Conservation (phyloP, 2,329 filamentous ascomycete genomes). For the Fusarium sp. region DNA sequence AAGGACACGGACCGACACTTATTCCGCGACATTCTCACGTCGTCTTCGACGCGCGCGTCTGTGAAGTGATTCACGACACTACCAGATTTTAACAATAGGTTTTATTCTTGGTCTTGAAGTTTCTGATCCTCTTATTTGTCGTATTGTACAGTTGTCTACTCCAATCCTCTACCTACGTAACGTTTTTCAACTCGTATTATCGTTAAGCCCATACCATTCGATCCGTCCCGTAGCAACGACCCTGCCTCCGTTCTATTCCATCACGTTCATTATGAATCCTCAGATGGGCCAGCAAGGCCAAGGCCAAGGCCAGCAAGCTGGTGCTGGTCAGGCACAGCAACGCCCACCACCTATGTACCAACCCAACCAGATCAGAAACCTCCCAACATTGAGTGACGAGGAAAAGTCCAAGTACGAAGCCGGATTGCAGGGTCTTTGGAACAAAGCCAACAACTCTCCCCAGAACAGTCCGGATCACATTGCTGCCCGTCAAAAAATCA, state of each 20-base stretch:
- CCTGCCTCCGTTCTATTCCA: neutral
- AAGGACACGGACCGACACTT: conserved; percentile 8
- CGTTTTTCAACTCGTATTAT: neutral
- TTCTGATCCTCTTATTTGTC: neutral
- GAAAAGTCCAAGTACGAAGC: conserved; percentile 69
- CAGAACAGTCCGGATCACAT: conserved; percentile 60
- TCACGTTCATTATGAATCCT: conserved; percentile 33
- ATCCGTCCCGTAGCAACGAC: neutral
- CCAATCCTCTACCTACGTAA: neutral
- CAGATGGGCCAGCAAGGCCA: conserved; percentile 42
- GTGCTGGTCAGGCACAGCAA: conserved; percentile 35
- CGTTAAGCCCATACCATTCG: neutral
- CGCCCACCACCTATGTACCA: conserved; percentile 56
- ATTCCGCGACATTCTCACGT: conserved; percentile 10
- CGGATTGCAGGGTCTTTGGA: conserved; percentile 64
- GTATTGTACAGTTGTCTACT: neutral
- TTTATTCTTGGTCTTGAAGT: neutral
- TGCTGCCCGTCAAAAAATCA: conserved; percentile 65
- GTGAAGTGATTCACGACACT: conserved; percentile 19
- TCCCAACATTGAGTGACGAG: conserved; percentile 60
- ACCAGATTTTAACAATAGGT: conserved; percentile 8
- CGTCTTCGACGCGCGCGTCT: conserved; percentile 11
- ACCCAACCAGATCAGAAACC: conserved; percentile 61
- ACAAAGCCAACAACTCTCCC: conserved; percentile 58
- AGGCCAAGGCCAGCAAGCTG: conserved; percentile 38